These are phyloP conservation scores for Dimocarpus longan DNA, from an alignment of 345 rosid genomes.

Conservation along the genomic window DNA sequence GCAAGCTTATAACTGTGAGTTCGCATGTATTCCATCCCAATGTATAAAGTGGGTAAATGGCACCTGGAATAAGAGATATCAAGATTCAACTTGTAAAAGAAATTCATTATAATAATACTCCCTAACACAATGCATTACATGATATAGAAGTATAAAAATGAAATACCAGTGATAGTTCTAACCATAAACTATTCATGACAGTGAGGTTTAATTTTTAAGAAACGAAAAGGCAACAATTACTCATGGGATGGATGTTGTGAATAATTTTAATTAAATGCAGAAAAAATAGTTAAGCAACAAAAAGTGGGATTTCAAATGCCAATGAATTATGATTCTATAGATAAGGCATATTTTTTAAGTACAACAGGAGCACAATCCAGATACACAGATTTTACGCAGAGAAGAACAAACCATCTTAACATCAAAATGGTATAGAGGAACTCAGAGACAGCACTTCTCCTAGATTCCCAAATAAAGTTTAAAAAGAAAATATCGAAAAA, in stretches of 20 bases:
- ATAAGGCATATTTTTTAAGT: not conserved
- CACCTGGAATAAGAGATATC: conserved; percentile 91
- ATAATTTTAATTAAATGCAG: too few relatives aligned
- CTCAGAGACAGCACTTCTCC: not conserved
- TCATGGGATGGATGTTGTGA: not conserved
- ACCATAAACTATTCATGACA: conserved; percentile 2
- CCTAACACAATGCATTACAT: conserved; percentile 27
- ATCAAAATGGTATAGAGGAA: not conserved
- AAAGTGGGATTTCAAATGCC: not conserved
- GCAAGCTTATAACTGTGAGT: conserved; percentile 97
- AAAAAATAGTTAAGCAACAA: not conserved
- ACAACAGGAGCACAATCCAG: not conserved
- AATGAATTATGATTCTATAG: not conserved
- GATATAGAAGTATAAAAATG: not conserved
- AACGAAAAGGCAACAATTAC: not conserved
- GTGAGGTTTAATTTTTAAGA: not conserved
- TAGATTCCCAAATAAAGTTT: not conserved
- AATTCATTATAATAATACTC: conserved; percentile 53
- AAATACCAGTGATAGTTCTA: not conserved
- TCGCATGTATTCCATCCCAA: conserved; percentile 99
- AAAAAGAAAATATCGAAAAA: not conserved
- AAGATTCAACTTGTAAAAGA: conserved; percentile 71
- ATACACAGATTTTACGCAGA: not conserved
- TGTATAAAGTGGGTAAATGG: conserved; percentile 92
- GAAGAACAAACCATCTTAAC: not conserved